These are phyloP conservation scores for Chrysopogon serrulatus DNA, from an alignment of 176 grass and related monocot genomes.

Conservation along the genomic window DNA sequence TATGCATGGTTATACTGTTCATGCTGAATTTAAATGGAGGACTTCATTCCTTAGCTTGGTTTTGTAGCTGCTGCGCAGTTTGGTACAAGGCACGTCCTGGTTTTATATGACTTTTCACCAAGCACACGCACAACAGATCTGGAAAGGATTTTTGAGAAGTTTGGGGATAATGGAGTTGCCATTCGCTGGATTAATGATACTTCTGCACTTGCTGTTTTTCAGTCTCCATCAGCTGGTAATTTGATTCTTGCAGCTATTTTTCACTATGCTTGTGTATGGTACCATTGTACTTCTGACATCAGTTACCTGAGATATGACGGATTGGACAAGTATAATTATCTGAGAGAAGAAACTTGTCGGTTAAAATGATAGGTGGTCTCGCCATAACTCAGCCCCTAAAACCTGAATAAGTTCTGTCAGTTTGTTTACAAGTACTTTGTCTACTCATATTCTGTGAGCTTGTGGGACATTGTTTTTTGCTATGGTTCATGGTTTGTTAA, in stretches of 20 bases:
- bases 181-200: conserved; percentile 91
- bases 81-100: conserved; percentile 69
- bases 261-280: too few relatives aligned
- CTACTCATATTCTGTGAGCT: too few relatives aligned
- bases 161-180: conserved; percentile 51
- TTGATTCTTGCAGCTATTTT: neutral
- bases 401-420: too few relatives aligned
- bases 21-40: neutral
- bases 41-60: conserved; percentile 1
- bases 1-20: neutral
- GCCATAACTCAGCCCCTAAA: too few relatives aligned
- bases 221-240: conserved; percentile 65
- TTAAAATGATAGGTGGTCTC: neutral
- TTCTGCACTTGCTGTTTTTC: conserved; percentile 80
- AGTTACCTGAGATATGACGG: neutral
- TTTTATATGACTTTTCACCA: conserved; percentile 67
- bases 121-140: conserved; percentile 59
- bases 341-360: neutral
- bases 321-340: neutral
- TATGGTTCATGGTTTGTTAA: neutral
- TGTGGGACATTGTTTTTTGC: too few relatives aligned
- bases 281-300: too few relatives aligned
- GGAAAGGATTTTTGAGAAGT: conserved; percentile 69
- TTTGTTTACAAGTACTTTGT: too few relatives aligned
- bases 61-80: conserved; percentile 36